Evolutionary conservation across 148 eudicot species (phyloP).

Genomic region (Rhododendron williamsianum): DNA sequence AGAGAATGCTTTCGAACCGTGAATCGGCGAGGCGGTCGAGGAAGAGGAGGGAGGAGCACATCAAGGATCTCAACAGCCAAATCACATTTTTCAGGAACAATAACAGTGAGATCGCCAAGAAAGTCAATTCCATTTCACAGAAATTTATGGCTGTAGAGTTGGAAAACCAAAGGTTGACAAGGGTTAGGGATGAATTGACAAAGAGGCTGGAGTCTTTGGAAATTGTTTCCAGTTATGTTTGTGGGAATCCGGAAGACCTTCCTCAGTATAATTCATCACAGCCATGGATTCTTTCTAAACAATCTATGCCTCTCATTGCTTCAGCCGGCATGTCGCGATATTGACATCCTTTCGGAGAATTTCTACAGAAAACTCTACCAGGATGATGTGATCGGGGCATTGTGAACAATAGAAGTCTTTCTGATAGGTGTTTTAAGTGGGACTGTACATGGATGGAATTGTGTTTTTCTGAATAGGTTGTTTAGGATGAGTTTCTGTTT

Average conservation of each 20-base stretch:
- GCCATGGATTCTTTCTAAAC: slow-evolving; percentile 13
- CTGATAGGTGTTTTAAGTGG: no score
- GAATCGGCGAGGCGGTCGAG: slow-evolving; percentile 77
- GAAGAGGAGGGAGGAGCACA: slow-evolving; percentile 53
- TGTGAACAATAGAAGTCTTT: no score
- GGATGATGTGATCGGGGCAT: neutral
- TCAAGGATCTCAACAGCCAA: slow-evolving; percentile 44
- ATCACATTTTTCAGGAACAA: slow-evolving; percentile 18
- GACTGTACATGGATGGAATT: no score
- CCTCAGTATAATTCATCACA: slow-evolving; percentile 2
- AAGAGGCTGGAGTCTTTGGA: slow-evolving; percentile 44
- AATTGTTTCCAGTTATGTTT: slow-evolving; percentile 18
- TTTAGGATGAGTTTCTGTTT: neutral
- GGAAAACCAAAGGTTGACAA: slow-evolving; percentile 16
- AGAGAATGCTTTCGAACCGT: slow-evolving; percentile 67
- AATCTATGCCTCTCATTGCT: slow-evolving; percentile 17
- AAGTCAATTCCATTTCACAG: slow-evolving; percentile 11
- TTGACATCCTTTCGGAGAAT: no score
- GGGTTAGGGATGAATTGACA: slow-evolving; percentile 36
- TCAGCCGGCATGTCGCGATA: slow-evolving; percentile 10
- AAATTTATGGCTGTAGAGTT: neutral
- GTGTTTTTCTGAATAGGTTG: neutral
- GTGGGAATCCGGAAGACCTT: slow-evolving; percentile 2
- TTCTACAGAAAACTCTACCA: no score
- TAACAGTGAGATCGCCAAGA: slow-evolving; percentile 28